A percentile compares a stretch with the other conserved stretches of the same genome.
phyloP scores from a whole-genome alignment of 2,329 filamentous ascomycete genomes.

The Ascochyta clinopodiicola region DNA sequence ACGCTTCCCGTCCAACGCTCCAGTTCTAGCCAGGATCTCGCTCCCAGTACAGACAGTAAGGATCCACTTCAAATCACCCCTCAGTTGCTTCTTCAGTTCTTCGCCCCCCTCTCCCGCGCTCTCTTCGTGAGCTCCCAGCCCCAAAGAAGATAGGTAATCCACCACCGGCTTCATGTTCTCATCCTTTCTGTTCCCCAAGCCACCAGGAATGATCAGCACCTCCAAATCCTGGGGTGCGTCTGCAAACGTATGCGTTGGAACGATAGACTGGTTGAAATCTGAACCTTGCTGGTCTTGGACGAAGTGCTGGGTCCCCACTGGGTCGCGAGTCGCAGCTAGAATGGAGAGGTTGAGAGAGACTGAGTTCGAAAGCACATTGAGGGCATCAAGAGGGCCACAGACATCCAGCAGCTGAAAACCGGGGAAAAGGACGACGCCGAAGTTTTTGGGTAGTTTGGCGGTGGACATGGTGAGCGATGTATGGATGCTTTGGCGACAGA shows the following conservation, averaged over 20 bases:
- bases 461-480: slow-evolving; percentile 4
- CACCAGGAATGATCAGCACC: slow-evolving; percentile 71
- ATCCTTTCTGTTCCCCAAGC: slow-evolving; percentile 54
- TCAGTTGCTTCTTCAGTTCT: slow-evolving; percentile 46
- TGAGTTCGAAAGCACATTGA: slow-evolving; percentile 47
- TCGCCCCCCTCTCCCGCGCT: slow-evolving; percentile 35
- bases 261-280: slow-evolving; percentile 47
- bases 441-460: slow-evolving; percentile 32
- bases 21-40: slow-evolving; percentile 63
- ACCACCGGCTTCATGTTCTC: slow-evolving; percentile 48
- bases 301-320: slow-evolving; percentile 41
- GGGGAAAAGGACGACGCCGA: slow-evolving; percentile 45
- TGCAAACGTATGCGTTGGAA: slow-evolving; percentile 64
- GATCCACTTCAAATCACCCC: slow-evolving; percentile 56
- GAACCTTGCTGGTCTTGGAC: slow-evolving; percentile 20
- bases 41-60: slow-evolving; percentile 73
- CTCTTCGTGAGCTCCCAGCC: slow-evolving; percentile 55
- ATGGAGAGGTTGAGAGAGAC: slow-evolving; percentile 40
- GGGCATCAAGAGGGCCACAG: slow-evolving; percentile 56
- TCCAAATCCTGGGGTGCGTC: slow-evolving; percentile 60
- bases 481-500: background rate
- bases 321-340: slow-evolving; percentile 42
- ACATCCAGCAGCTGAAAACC: slow-evolving; percentile 50
- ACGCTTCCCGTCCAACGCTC: slow-evolving; percentile 64
- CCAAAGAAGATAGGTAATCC: slow-evolving; percentile 25